Evolutionary conservation across 306 rosid species (phyloP), one percentile per base, ranked within the genome.

Genomic region (Pyrus communis): DNA sequence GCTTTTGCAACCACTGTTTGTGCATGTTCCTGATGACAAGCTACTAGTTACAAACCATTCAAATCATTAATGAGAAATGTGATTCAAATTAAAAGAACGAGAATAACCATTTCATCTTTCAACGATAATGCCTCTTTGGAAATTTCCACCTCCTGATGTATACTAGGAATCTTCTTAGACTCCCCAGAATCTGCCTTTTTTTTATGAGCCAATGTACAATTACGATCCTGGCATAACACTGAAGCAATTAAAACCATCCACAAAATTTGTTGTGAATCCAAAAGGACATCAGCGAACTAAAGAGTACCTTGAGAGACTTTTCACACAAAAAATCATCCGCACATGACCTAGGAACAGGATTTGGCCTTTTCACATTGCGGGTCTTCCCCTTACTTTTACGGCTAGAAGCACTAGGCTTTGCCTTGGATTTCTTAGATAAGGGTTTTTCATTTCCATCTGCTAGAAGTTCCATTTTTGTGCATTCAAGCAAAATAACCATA

Each of bases 401-500:
- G 83, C 82, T 86, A 81, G 82, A 87, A 79, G 83, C 77, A 82
- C 86, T 60, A 67, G 46, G 80, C 75, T 91, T 90, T 84, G 86
- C 97, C 71, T 89, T 93, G 78, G 88, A 64, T 86, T 88, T 93
- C 82, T 82, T 74, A 73, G 87, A 78, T 71, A 89, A 79, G 71
- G 89, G 75, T 68, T 81, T 87, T 72, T 82, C 80, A 81, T 51
- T 82, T 73, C 75, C 90, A 77, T 85, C 96, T 62, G 86, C 88
- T 77, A 91, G 54, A 70, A 93, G 93, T 86, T 93, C 98, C 81
- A 81, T 89, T 89, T 91, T 90, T 64, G 97, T 93, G 87, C 82
- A 93, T 72, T 88, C 97, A 87, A 91, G 98, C 69, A 91, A 93
- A 78, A 90, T 86, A 79, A 85, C 95, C 97, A 88, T 93, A 81